Evolutionary conservation across 2,329 filamentous ascomycete genomes (phyloP).

Genomic region (Fusarium napiforme): DNA sequence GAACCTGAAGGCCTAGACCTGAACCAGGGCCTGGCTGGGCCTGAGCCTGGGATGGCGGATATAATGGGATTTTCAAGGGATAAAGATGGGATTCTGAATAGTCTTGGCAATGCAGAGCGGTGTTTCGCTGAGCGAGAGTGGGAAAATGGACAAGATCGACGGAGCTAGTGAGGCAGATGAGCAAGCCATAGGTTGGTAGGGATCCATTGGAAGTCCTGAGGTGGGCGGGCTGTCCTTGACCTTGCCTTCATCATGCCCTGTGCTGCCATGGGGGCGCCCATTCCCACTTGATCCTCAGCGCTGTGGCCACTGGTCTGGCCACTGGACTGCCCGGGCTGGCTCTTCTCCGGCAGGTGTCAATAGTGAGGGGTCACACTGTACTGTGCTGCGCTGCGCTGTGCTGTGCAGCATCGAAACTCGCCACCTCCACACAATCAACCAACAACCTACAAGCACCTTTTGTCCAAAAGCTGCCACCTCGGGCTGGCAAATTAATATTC

Average conservation of each 20-base stretch:
- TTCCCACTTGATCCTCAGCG: constrained; percentile 27
- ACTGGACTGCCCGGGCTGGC: neutral
- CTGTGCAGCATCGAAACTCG: constrained; percentile 28
- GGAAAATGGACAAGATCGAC: constrained; percentile 29
- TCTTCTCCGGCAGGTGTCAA: neutral
- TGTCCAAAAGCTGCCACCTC: constrained; percentile 12
- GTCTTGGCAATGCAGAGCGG: constrained; percentile 10
- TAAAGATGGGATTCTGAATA: constrained; percentile 33
- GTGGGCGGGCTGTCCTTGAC: neutral
- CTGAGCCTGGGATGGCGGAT: neutral
- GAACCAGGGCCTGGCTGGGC: neutral
- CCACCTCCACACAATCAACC: constrained; percentile 41
- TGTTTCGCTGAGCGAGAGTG: constrained; percentile 17
- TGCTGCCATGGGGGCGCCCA: neutral
- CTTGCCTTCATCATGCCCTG: neutral
- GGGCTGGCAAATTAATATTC: constrained; percentile 3
- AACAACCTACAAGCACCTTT: neutral
- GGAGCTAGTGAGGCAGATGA: constrained; percentile 13
- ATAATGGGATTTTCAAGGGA: constrained; percentile 22
- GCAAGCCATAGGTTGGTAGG: constrained; percentile 23
- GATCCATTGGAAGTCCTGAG: constrained; percentile 6
- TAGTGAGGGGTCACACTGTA: constrained; percentile 35
- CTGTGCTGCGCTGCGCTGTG: constrained; percentile 29
- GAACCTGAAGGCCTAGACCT: neutral
- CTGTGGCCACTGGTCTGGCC: neutral